Evolutionary conservation across 202 grass and related monocot genomes (phyloP).

Genomic region (Bolboschoenoplectus hybrid): DNA sequence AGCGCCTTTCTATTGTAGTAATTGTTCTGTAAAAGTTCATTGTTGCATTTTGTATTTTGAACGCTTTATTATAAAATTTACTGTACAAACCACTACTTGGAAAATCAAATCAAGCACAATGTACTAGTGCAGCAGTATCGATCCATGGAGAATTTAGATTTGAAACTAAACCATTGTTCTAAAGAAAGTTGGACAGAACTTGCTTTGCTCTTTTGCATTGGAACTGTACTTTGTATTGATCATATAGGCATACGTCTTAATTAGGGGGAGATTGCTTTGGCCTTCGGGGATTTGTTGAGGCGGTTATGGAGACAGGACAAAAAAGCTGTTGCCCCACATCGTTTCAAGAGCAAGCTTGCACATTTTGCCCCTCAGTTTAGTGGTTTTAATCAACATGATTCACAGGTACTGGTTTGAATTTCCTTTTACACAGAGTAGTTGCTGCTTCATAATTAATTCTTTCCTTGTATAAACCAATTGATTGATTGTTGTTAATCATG

Average conservation of each 20-base stretch:
- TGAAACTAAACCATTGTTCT: slow-evolving; percentile 9
- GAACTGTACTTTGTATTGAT: slow-evolving; percentile 4
- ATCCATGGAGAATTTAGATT: not conserved
- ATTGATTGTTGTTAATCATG: slow-evolving; percentile 32
- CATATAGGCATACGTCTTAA: slow-evolving; percentile 37
- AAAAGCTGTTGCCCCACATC: slow-evolving; percentile 61
- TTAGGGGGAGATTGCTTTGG: slow-evolving; percentile 96
- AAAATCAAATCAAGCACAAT: not conserved
- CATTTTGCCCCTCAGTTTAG: slow-evolving; percentile 92
- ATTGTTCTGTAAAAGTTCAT: slow-evolving; percentile 21
- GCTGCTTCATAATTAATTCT: not conserved
- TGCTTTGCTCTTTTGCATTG: not conserved
- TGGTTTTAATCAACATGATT: slow-evolving; percentile 99
- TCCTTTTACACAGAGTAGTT: not conserved
- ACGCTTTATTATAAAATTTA: not conserved
- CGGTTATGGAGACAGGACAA: slow-evolving; percentile 69
- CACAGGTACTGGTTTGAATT: slow-evolving; percentile 51
- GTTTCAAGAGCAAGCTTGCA: slow-evolving; percentile 84
- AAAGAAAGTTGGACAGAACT: slow-evolving; percentile 1
- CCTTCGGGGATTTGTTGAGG: slow-evolving; percentile 90
- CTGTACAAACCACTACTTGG: not conserved
- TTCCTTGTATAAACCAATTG: not conserved
- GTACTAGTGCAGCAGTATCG: not conserved
- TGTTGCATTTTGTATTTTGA: slow-evolving; percentile 16
- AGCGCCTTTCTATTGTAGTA: not conserved